These are phyloP conservation scores for Boletus pseudo-olivaceus DNA, from an alignment of 768 basidiomycete species.

Conservation along the genomic window DNA sequence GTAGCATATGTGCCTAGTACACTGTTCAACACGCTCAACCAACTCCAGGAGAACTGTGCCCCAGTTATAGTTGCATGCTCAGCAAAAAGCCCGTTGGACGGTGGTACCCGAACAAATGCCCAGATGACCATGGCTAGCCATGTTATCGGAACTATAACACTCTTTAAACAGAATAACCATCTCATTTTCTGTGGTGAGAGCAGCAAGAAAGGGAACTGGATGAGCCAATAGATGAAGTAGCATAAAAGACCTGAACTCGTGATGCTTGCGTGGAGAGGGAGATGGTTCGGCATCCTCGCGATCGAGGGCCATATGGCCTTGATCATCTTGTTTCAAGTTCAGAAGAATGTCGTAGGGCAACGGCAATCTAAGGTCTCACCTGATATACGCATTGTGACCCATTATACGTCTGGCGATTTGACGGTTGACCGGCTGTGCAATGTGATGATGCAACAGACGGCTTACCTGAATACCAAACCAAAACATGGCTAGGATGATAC, in stretches of 20 bases:
- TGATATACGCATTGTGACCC: slow-evolving; percentile 78
- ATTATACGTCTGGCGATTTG: slow-evolving; percentile 40
- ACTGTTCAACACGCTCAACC: slow-evolving; percentile 73
- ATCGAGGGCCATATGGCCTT: slow-evolving; percentile 83
- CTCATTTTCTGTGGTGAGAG: slow-evolving; percentile 76
- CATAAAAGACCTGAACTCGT: slow-evolving; percentile 70
- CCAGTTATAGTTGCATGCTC: slow-evolving; percentile 43
- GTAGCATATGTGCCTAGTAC: slow-evolving; percentile 73
- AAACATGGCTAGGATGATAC: slow-evolving; percentile 72
- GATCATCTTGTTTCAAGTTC: too few relatives aligned
- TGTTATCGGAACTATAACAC: slow-evolving; percentile 63
- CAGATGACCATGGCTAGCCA: slow-evolving; percentile 76
- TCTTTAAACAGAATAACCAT: slow-evolving; percentile 77
- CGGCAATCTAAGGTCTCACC: slow-evolving; percentile 20
- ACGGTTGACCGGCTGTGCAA: neutral
- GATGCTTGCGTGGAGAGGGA: slow-evolving; percentile 55
- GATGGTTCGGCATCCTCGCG: slow-evolving; percentile 58
- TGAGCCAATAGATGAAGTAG: slow-evolving; percentile 74
- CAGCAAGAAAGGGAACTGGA: slow-evolving; percentile 73
- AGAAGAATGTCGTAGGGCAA: neutral
- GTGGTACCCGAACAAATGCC: slow-evolving; percentile 67
- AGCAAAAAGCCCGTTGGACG: slow-evolving; percentile 54
- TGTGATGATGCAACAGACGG: neutral
- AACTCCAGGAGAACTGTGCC: slow-evolving; percentile 65
- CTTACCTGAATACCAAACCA: slow-evolving; percentile 75